These are phyloP conservation scores for Xylariaceae sp. DNA, from an alignment of 2,329 filamentous ascomycete genomes.

Conservation along the genomic window DNA sequence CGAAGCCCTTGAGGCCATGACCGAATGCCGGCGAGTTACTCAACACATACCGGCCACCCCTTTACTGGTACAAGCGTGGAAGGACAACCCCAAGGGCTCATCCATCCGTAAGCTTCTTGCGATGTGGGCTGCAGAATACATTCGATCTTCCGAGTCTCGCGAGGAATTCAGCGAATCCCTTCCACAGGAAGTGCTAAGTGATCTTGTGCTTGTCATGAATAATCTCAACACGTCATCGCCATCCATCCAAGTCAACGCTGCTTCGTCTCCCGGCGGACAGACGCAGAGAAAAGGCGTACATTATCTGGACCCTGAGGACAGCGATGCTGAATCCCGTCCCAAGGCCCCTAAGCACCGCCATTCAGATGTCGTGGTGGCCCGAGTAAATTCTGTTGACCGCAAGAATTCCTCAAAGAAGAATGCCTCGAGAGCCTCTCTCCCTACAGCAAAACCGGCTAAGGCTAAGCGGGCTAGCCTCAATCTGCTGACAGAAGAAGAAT, in stretches of 20 bases:
- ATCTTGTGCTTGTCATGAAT: slow-evolving; percentile 65
- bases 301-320: slow-evolving; percentile 48
- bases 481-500: slow-evolving; percentile 35
- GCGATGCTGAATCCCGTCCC: slow-evolving; percentile 41
- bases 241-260: slow-evolving; percentile 36
- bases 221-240: slow-evolving; percentile 50
- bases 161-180: slow-evolving; percentile 63
- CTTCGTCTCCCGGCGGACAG: slow-evolving; percentile 20
- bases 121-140: slow-evolving; percentile 66
- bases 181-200: slow-evolving; percentile 64
- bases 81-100: slow-evolving; percentile 63
- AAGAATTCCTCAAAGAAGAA: slow-evolving; percentile 34
- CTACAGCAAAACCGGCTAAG: slow-evolving; percentile 34
- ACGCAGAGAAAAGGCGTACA: slow-evolving; percentile 50
- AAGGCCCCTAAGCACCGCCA: slow-evolving; percentile 44
- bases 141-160: slow-evolving; percentile 58
- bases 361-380: slow-evolving; percentile 37
- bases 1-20: slow-evolving; percentile 59
- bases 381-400: slow-evolving; percentile 17
- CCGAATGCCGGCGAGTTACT: slow-evolving; percentile 55
- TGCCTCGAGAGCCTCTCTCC: slow-evolving; percentile 35
- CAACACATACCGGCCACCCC: slow-evolving; percentile 60
- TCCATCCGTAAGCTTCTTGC: slow-evolving; percentile 61
- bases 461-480: slow-evolving; percentile 37
- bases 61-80: slow-evolving; percentile 63